phyloP scores from a whole-genome alignment of 2,329 filamentous ascomycete genomes.

The Penicillium sp. region DNA sequence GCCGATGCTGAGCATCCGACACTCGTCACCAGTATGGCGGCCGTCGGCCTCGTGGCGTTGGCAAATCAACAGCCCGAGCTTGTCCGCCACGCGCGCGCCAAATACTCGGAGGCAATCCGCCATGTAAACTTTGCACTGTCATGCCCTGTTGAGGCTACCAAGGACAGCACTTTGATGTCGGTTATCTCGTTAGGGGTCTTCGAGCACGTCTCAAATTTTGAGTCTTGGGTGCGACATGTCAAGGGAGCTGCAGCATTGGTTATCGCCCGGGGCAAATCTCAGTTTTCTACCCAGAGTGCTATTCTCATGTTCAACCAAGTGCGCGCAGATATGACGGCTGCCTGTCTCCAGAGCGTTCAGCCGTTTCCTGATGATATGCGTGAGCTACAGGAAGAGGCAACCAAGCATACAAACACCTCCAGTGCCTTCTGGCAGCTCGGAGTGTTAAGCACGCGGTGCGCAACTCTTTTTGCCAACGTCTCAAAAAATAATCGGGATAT shows the following conservation, averaged over 20 bases:
- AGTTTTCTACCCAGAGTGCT: constrained; percentile 24
- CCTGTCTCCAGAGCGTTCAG: constrained; percentile 13
- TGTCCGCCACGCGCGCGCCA: constrained; percentile 19
- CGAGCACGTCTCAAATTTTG: constrained; percentile 23
- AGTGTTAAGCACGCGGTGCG: constrained; percentile 13
- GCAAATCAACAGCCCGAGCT: constrained; percentile 22
- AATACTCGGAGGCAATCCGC: constrained; percentile 26
- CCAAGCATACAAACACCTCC: constrained; percentile 10
- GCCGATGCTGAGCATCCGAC: constrained; percentile 19
- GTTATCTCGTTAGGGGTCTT: constrained; percentile 29
- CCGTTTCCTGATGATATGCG: constrained; percentile 19
- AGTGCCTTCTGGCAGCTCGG: constrained; percentile 19
- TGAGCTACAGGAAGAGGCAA: constrained; percentile 21
- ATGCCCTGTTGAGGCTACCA: constrained; percentile 21
- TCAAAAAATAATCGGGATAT: background rate
- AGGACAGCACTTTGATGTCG: constrained; percentile 28
- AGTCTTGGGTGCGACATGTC: constrained; percentile 26
- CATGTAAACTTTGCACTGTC: constrained; percentile 22
- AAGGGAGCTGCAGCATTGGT: constrained; percentile 25
- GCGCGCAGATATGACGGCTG: constrained; percentile 21
- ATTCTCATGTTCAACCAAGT: constrained; percentile 28
- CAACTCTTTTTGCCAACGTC: constrained; percentile 9
- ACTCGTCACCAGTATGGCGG: constrained; percentile 25
- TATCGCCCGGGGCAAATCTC: constrained; percentile 21
- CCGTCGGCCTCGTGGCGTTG: constrained; percentile 27